phyloP scores from a whole-genome alignment of 495 filamentous ascomycete genomes.

The Penicillium parvum region DNA sequence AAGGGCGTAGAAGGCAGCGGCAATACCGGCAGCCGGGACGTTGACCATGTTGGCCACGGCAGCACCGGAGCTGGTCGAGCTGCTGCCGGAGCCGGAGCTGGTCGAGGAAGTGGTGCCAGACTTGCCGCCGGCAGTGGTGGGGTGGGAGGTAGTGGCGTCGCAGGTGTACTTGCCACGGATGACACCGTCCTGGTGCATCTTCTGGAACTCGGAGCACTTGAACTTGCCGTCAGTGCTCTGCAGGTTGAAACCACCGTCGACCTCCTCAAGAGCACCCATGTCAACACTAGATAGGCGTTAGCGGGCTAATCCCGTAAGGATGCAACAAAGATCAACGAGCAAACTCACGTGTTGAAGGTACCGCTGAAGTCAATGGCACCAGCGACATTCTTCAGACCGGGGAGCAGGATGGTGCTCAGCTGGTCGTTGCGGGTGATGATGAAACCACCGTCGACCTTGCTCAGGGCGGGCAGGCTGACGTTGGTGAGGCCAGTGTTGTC shows the following conservation, averaged over 20 bases:
- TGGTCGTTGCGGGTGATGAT: slow-evolving; percentile 83
- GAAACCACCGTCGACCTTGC: slow-evolving; percentile 68
- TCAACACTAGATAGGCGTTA: slow-evolving; percentile 51
- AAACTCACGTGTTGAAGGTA: slow-evolving; percentile 73
- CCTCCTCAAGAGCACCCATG: slow-evolving; percentile 65
- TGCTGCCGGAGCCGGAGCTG: slow-evolving; percentile 18
- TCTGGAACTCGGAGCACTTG: slow-evolving; percentile 47
- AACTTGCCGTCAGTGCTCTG: slow-evolving; percentile 64
- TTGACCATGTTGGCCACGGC: slow-evolving; percentile 38
- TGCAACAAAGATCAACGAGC: not conserved
- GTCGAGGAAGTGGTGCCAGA: slow-evolving; percentile 42
- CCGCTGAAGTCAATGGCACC: slow-evolving; percentile 90
- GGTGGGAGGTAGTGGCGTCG: slow-evolving; percentile 35
- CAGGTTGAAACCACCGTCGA: slow-evolving; percentile 83
- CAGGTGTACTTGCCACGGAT: slow-evolving; percentile 66
- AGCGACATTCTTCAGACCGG: slow-evolving; percentile 58
- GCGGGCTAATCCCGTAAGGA: not conserved
- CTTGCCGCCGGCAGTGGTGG: slow-evolving; percentile 33
- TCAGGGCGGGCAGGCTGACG: slow-evolving; percentile 67
- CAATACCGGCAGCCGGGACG: slow-evolving; percentile 40
- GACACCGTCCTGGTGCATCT: slow-evolving; percentile 36
- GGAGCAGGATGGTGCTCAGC: slow-evolving; percentile 62
- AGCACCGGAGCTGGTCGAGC: slow-evolving; percentile 37
- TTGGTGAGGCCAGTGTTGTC: slow-evolving; percentile 72
- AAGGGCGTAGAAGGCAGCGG: slow-evolving; percentile 41